phyloP scores from a whole-genome alignment of 2,329 filamentous ascomycete genomes.

The Alternaria angustiovoidea region DNA sequence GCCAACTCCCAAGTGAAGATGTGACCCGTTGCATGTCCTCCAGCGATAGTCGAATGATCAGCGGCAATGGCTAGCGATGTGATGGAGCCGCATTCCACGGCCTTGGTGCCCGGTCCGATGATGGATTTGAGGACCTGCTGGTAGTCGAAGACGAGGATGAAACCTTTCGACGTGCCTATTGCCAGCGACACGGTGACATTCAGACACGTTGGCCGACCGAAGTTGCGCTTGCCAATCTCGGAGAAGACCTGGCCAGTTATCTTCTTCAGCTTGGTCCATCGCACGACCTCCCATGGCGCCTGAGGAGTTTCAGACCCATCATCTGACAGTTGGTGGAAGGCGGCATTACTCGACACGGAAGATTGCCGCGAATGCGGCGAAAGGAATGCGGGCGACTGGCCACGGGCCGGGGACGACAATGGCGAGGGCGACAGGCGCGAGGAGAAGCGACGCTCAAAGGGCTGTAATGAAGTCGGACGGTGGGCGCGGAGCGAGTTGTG shows the following conservation, averaged over 20 bases:
- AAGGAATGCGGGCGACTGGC: constrained; percentile 78
- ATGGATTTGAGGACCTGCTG: constrained; percentile 94
- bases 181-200: constrained; percentile 88
- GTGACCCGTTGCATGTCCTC: constrained; percentile 85
- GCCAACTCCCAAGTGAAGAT: constrained; percentile 98
- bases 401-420: constrained; percentile 66
- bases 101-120: constrained; percentile 91
- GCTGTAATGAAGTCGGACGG: constrained; percentile 83
- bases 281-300: constrained; percentile 93
- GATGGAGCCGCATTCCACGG: constrained; percentile 87
- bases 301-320: constrained; percentile 65
- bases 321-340: constrained; percentile 65
- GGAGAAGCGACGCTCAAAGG: constrained; percentile 94
- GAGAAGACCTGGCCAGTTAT: constrained; percentile 90
- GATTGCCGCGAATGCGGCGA: constrained; percentile 80
- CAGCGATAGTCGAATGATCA: constrained; percentile 90
- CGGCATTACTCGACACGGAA: constrained; percentile 76
- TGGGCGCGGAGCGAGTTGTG: constrained; percentile 74
- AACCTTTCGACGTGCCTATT: constrained; percentile 90
- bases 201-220: constrained; percentile 89
- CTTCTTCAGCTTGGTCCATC: constrained; percentile 93
- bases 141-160: constrained; percentile 96
- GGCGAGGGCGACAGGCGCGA: constrained; percentile 76
- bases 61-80: constrained; percentile 90
- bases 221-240: constrained; percentile 89